Conservation (phyloP, 2,329 filamentous ascomycete genomes). For the Immersiporthe knoxdaviesiana region DNA sequence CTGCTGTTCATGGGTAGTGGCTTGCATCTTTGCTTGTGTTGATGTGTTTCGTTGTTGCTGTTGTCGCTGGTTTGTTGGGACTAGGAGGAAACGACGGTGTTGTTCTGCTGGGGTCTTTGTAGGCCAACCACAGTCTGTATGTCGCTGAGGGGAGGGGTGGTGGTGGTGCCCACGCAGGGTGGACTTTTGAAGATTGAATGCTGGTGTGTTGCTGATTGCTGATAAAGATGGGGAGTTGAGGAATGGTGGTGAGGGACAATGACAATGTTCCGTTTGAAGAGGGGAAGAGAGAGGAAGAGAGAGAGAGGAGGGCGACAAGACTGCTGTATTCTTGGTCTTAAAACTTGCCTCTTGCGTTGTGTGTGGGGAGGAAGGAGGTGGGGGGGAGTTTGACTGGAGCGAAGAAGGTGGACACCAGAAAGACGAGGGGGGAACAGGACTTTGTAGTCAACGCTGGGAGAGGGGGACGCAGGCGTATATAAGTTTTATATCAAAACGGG, state of each 20-base stretch:
- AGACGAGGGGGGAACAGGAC: background rate
- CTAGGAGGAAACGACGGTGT: background rate
- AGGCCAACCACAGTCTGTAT: background rate
- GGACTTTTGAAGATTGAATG: background rate
- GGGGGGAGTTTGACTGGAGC: background rate
- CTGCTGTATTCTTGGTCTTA: background rate
- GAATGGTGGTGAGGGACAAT: background rate
- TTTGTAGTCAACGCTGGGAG: background rate
- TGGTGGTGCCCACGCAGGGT: background rate
- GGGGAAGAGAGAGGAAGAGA: background rate
- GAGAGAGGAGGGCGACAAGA: background rate
- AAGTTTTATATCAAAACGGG: constrained; percentile 6
- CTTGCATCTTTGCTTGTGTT: background rate
- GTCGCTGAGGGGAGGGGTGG: background rate
- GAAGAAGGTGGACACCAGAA: background rate
- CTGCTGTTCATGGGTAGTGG: background rate
- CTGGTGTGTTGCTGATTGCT: background rate
- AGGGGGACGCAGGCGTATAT: background rate
- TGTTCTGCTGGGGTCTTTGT: background rate
- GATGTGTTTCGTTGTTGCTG: background rate
- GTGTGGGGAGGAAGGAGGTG: no score
- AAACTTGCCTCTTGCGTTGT: constrained; percentile 1
- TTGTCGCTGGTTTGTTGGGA: background rate
- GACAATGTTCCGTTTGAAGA: background rate
- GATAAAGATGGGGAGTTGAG: background rate